These are phyloP conservation scores for Sclerotinia nivalis DNA, from an alignment of 2,329 filamentous ascomycete species.

Conservation along the genomic window DNA sequence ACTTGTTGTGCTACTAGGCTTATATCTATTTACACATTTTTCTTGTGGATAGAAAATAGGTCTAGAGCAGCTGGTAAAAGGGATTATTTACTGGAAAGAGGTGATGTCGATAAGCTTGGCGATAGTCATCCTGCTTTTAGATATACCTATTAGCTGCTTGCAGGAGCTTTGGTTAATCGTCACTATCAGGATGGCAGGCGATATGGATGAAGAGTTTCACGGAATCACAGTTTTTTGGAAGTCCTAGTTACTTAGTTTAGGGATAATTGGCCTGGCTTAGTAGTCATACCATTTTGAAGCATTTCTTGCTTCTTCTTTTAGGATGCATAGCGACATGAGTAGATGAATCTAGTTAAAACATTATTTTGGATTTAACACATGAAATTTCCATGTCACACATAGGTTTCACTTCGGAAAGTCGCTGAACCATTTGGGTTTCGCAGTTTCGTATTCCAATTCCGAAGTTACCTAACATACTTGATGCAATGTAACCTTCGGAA, in stretches of 20 bases:
- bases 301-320: background rate
- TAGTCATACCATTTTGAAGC: background rate
- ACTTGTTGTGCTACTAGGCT: background rate
- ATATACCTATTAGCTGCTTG: background rate
- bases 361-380: background rate
- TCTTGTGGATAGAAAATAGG: background rate
- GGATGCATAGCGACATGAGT: no score
- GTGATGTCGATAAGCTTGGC: background rate
- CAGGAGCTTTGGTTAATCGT: background rate
- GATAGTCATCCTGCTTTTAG: slow-evolving; percentile 1
- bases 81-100: background rate
- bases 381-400: background rate
- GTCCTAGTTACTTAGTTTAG: background rate
- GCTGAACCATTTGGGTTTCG: background rate
- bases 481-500: slow-evolving; percentile 1
- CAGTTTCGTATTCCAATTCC: background rate
- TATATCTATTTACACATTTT: background rate
- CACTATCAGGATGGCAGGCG: background rate
- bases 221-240: background rate
- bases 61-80: background rate
- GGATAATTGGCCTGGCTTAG: background rate
- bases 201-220: background rate
- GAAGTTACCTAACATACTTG: background rate
- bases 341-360: background rate
- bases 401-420: background rate